Evolutionary conservation across 768 basidiomycete genomes (phyloP).

Genomic region (Pleurotus tuoliensis): DNA sequence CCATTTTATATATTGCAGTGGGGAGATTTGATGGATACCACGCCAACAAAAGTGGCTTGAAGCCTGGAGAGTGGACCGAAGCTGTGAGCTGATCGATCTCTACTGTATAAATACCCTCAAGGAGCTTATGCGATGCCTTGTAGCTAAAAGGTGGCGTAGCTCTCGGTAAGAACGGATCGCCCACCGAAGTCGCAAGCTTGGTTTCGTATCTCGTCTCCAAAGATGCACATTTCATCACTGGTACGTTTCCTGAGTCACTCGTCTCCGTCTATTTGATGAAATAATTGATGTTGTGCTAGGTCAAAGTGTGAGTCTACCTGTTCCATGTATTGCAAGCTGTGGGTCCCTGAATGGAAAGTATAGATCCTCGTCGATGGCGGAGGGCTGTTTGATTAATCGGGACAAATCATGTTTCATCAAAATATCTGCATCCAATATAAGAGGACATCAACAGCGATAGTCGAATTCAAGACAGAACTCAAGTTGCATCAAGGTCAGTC

Average conservation of each 20-base stretch:
- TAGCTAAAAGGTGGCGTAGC: conserved; percentile 2
- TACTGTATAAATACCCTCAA: too few relatives aligned
- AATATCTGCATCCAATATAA: too few relatives aligned
- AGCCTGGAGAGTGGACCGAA: background rate
- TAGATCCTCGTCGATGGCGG: conserved; percentile 1
- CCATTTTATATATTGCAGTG: background rate
- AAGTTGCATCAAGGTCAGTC: too few relatives aligned
- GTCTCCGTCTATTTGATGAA: too few relatives aligned
- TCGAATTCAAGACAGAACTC: too few relatives aligned
- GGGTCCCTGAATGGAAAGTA: too few relatives aligned
- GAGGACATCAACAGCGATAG: too few relatives aligned
- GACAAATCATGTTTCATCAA: too few relatives aligned
- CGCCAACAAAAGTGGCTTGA: background rate
- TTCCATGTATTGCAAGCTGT: too few relatives aligned
- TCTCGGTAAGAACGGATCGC: conserved; percentile 10
- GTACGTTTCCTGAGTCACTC: background rate
- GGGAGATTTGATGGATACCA: conserved; percentile 7
- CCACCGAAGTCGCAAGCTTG: conserved; percentile 25
- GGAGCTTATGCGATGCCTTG: too few relatives aligned
- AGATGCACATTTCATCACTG: conserved; percentile 18
- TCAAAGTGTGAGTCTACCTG: background rate
- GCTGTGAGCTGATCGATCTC: background rate
- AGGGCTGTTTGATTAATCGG: background rate
- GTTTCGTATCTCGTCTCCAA: conserved; percentile 30
- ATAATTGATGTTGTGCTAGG: background rate